Conservation (phyloP, 257 asterid species). For the Gentiana dahurica region DNA sequence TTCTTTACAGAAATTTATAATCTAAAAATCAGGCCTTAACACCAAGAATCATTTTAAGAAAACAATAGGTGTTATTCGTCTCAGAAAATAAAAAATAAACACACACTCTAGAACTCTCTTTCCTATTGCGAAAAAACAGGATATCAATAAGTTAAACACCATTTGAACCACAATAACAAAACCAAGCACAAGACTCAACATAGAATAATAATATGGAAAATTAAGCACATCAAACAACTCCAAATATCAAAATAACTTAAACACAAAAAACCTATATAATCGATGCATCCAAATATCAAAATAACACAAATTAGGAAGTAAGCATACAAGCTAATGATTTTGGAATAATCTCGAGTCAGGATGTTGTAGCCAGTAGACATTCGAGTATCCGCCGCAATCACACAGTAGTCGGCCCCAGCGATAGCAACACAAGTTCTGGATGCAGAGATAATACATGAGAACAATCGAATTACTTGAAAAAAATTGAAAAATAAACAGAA, state of each 20-base stretch:
- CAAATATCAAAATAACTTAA: background rate
- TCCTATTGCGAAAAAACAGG: too few species aligned
- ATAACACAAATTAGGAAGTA: background rate
- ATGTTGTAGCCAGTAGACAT: constrained; percentile 57
- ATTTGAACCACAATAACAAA: background rate
- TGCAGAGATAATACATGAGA: background rate
- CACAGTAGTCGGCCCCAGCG: constrained; percentile 89
- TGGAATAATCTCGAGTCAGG: constrained; percentile 84
- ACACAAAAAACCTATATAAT: background rate
- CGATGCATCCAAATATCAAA: background rate
- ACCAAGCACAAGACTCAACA: background rate
- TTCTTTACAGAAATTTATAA: too few species aligned
- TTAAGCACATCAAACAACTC: background rate
- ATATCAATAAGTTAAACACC: background rate
- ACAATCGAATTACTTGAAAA: background rate
- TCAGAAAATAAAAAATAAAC: too few species aligned
- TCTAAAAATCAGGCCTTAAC: too few species aligned
- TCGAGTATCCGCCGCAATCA: constrained; percentile 82
- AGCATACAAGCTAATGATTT: constrained; percentile 50
- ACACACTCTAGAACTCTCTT: too few species aligned
- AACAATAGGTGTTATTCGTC: too few species aligned
- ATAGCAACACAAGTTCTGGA: constrained; percentile 76
- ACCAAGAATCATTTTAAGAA: too few species aligned
- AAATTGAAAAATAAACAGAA: background rate
- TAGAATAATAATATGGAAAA: too few species aligned